Conservation (phyloP, 2,329 filamentous ascomycete genomes). For the Epichloe bromicola region DNA sequence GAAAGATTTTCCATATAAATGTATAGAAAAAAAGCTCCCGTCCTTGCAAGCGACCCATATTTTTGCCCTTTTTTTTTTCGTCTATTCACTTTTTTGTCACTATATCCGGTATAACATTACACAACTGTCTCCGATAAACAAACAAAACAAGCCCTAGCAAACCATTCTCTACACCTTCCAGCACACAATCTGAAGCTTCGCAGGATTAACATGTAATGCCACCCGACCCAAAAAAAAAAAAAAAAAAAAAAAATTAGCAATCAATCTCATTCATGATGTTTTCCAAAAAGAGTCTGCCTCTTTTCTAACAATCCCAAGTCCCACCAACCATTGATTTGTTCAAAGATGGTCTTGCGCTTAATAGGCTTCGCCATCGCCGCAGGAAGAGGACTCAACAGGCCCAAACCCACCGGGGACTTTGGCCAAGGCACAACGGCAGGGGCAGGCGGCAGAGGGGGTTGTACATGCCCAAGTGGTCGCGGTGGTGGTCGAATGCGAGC, state of each 20-base stretch:
- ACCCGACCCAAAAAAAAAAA: not conserved
- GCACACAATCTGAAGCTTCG: not conserved
- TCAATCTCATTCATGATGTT: not conserved
- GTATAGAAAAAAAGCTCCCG: too few relatives aligned
- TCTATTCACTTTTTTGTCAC: too few relatives aligned
- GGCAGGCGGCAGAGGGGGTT: slow-evolving; percentile 14
- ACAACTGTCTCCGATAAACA: not conserved
- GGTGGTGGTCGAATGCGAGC: slow-evolving; percentile 12
- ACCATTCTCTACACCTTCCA: not conserved
- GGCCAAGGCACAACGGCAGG: slow-evolving; percentile 8
- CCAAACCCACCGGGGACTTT: slow-evolving; percentile 1
- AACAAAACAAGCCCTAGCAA: not conserved
- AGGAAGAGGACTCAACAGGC: slow-evolving; percentile 4
- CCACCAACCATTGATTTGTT: slow-evolving; percentile 41
- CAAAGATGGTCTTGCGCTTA: slow-evolving; percentile 33
- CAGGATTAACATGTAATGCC: not conserved
- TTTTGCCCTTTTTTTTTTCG: too few relatives aligned
- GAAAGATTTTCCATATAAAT: too few relatives aligned
- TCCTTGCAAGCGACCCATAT: too few relatives aligned
- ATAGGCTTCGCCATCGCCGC: slow-evolving; percentile 14
- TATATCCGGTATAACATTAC: not conserved
- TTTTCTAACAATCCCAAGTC: slow-evolving; percentile 36
- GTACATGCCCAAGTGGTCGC: slow-evolving; percentile 15
- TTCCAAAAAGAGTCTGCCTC: slow-evolving; percentile 23
- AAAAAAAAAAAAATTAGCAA: not conserved